These are phyloP conservation scores for Euclidium syriacum DNA, from an alignment of 345 rosid species.

Conservation along the genomic window DNA sequence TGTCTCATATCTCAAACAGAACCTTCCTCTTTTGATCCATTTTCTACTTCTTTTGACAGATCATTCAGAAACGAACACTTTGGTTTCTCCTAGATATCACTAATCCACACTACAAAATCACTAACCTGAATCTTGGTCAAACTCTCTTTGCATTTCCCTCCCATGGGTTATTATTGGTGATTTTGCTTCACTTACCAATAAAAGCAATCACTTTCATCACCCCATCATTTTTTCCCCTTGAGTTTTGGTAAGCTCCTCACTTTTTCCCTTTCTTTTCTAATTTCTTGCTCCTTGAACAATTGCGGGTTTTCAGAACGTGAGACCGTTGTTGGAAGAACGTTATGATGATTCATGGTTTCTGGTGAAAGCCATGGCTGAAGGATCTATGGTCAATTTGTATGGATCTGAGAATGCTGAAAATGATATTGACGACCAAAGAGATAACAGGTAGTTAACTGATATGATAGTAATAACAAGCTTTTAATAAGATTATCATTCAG, in stretches of 20 bases:
- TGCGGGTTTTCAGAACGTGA: not conserved
- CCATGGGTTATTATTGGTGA: slow-evolving; percentile 19
- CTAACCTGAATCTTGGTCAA: not conserved
- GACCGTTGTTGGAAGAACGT: slow-evolving; percentile 5
- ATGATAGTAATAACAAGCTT: not conserved
- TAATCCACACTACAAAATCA: slow-evolving; percentile 19
- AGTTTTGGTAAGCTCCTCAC: slow-evolving; percentile 1
- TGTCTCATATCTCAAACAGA: not conserved
- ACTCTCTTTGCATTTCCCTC: slow-evolving; percentile 13
- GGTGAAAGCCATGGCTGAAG: slow-evolving; percentile 16
- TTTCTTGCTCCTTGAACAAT: not conserved
- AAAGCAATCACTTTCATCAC: not conserved
- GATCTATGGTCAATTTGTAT: not conserved
- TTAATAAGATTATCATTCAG: not conserved
- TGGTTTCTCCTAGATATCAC: slow-evolving; percentile 16
- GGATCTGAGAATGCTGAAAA: slow-evolving; percentile 14
- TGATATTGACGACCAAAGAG: not conserved
- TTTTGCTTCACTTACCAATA: slow-evolving; percentile 11
- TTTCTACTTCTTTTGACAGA: not conserved
- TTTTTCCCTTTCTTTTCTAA: not conserved
- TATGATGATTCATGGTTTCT: no score
- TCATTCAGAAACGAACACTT: slow-evolving; percentile 18
- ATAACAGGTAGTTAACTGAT: not conserved
- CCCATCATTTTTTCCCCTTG: slow-evolving; percentile 23
- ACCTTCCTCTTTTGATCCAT: not conserved